Percentiles rank a stretch among this genome's conserved stretches.
Evolutionary conservation across 345 rosid genomes (phyloP).

Genomic region (Moricandia moricandioides): DNA sequence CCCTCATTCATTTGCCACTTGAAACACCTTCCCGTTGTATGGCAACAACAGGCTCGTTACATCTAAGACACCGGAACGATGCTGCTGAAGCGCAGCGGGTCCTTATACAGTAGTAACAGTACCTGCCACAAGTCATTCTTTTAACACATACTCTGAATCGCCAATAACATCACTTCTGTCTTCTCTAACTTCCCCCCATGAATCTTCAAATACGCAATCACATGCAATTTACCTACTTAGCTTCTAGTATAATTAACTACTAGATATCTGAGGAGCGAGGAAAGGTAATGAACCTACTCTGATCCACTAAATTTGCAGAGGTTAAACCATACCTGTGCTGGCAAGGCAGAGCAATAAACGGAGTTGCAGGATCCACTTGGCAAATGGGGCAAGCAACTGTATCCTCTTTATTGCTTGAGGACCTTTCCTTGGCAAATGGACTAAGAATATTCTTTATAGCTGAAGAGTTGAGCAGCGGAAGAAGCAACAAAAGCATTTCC

Average conservation of each 20-base stretch:
- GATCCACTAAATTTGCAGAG: not conserved
- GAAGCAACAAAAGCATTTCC: slow-evolving; percentile 94
- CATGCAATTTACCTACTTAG: not conserved
- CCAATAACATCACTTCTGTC: not conserved
- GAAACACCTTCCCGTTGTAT: slow-evolving; percentile 69
- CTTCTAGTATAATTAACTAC: not conserved
- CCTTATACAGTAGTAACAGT: slow-evolving; percentile 88
- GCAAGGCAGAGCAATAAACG: slow-evolving; percentile 93
- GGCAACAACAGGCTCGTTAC: slow-evolving; percentile 74
- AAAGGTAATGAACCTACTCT: not conserved
- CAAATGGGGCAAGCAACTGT: slow-evolving; percentile 78
- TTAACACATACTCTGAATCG: slow-evolving; percentile 10
- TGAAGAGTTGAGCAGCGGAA: slow-evolving; percentile 95
- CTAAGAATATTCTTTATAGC: slow-evolving; percentile 65
- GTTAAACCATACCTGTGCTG: slow-evolving; percentile 66
- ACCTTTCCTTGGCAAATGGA: slow-evolving; percentile 84
- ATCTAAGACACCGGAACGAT: slow-evolving; percentile 73
- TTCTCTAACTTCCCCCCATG: not conserved
- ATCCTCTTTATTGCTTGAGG: slow-evolving; percentile 55
- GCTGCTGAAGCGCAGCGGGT: slow-evolving; percentile 79
- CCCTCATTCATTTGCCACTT: slow-evolving; percentile 22
- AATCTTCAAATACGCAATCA: not conserved
- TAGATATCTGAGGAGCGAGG: not conserved
- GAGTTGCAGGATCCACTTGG: slow-evolving; percentile 68
- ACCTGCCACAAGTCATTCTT: slow-evolving; percentile 52